Base-by-base conservation (phyloP, 768 basidiomycete species). In the Guyanaporus albipodus region DNA sequence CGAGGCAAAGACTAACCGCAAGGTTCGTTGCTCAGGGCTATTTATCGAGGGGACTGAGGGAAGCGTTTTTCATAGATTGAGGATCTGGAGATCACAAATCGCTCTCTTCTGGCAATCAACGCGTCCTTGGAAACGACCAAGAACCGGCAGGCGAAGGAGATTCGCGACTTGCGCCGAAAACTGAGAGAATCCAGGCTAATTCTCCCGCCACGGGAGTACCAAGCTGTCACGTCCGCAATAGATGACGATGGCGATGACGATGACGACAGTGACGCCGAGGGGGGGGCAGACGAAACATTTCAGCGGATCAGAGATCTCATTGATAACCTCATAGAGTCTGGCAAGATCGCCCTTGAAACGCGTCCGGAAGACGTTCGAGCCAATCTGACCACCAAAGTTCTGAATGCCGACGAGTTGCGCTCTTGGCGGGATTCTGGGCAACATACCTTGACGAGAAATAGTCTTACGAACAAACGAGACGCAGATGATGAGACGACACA, bases 21-120 rank as follows among this genome's bases (percentile, higher is more conserved):
- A 92, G 82, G 89, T 90, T 51, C 24, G 66, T 59, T 38, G 15
- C 31, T 26, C 22, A 32, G 38, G 24, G 8, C 17, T 33, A 12
- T 42, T 32, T 29, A 28, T 23, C 12, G 18, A 28, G 23, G 35
- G 26, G 42, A 23, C 44, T 50, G 27, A 57, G 19, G 11, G 32
- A 35, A 29, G 12, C n/a, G 14, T 51, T 2, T 41, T 33, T 19
- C 35, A 15, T 48, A 95, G 92, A 94, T 95, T 48, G 88, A 87
- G 11, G 91, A 95, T 69, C 73, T 95, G 10, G 89, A 94, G 67
- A 95, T 95, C 59, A 85, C 89, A 6, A 94, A 91, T 64, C 76
- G 79, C 27, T 95, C 91, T 2, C 75, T 95, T 15, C 74, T 94
- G 37, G 80, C 82, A 2, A 91, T 95, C 68, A 95, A 94, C 59